Base-by-base conservation (phyloP, 495 filamentous ascomycete genomes). In the Aspergillus bridgeri region DNA sequence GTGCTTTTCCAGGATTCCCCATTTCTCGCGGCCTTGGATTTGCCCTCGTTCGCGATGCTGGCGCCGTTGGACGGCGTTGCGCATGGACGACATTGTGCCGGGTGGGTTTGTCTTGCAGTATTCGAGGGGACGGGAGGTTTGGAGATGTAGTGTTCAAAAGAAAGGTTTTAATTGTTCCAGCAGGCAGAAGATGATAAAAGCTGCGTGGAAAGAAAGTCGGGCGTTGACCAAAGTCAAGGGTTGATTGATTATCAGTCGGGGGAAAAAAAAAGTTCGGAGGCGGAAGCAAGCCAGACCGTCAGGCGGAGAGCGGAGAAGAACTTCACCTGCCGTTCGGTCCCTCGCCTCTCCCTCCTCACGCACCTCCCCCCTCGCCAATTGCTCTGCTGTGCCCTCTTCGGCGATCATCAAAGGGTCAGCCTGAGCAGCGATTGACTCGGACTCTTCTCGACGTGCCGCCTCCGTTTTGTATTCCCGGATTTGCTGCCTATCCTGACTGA, bases 11-110 rank as follows among this genome's bases (percentile, higher is more conserved):
- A 95, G 83, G 18, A 96, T 78, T 57, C 91, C 91, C 80, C 85
- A 90, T 82, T 89, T 89, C 60, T 84, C 75, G 33, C 94, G 90
- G 66, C 89, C 89, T 60, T 82, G 65, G 38, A 92, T 89, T 69
- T 98, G 94, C 27, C 89, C 88, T 64, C 94, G 88, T 78, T 98
- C 94, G 63, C 83, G 80, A 76, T 97, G 93, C 65, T 88, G 81
- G 61, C 86, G 86, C 60, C 82, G 75, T 58, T 89, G 84, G 51
- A 91, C 85, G 72, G 89, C 86, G 69, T 94, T 94, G 58, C 90
- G 80, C 74, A 92, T 84, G 44, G 89, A 89, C 18, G 89, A 92
- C 90, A 93, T 92, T 66, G 63, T 74, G 63, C 33, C 9, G 6
- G 43, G 22, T 27, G 49, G 47, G 50, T 49, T 48, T 48, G 29